phyloP scores from a whole-genome alignment of 352 stramenopile species.

The Globisporangium abappressorium region DNA sequence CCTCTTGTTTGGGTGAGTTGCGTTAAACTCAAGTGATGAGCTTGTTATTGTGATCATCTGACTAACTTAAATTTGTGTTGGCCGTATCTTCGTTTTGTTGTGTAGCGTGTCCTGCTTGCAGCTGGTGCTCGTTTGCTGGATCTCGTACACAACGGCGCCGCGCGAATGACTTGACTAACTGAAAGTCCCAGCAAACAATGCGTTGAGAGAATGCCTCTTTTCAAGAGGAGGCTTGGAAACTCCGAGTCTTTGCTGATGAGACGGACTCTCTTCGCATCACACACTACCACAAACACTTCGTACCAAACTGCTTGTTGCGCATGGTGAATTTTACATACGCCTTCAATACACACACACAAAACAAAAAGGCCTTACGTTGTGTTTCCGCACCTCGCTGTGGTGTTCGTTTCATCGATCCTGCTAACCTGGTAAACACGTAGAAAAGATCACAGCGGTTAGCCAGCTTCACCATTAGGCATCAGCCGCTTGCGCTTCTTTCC shows the following conservation, averaged over 20 bases:
- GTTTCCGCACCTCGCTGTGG: not conserved
- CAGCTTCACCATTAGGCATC: not conserved
- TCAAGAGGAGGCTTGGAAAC: not conserved
- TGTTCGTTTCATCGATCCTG: not conserved
- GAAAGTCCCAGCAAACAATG: not conserved
- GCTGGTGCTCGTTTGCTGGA: conserved; percentile 79
- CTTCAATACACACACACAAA: not conserved
- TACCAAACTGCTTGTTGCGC: not conserved
- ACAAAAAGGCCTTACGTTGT: not conserved
- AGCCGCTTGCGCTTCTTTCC: not conserved
- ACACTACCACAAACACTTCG: not conserved
- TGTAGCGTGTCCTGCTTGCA: conserved; percentile 77
- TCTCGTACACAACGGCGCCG: conserved; percentile 80
- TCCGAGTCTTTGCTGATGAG: not conserved
- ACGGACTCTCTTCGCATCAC: not conserved
- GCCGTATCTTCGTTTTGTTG: not conserved
- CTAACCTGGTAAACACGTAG: not conserved
- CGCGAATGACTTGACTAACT: conserved; percentile 28
- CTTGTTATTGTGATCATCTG: not conserved
- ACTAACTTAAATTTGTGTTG: not conserved
- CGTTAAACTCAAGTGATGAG: not conserved
- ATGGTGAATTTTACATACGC: not conserved
- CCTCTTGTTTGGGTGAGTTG: conserved; percentile 71
- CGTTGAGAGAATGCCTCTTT: not conserved
- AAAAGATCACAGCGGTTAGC: not conserved